Percentiles rank a stretch among this genome's conserved stretches.
Conservation (phyloP, 1,139 yeast species). For the Candida sp. region DNA sequence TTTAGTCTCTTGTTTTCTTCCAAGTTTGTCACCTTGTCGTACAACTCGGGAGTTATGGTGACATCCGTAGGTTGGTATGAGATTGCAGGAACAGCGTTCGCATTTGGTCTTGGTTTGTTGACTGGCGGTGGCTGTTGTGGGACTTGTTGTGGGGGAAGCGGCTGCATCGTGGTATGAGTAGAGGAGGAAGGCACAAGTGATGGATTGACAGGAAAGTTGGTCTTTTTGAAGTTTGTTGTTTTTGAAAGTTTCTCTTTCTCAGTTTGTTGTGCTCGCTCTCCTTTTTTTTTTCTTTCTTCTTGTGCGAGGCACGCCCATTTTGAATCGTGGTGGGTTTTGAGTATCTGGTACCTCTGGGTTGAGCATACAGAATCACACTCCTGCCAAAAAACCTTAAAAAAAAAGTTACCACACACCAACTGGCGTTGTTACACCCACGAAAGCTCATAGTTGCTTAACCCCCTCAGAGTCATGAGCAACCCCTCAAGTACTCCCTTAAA, state of each 20-base stretch:
- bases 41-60: conserved; percentile 63
- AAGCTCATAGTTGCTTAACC: too few relatives aligned
- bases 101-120: conserved; percentile 33
- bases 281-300: not conserved
- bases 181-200: not conserved
- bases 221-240: not conserved
- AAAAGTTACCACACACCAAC: too few relatives aligned
- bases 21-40: conserved; percentile 73
- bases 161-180: conserved; percentile 7
- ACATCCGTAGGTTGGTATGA: conserved; percentile 75
- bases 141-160: conserved; percentile 14
- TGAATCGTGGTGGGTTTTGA: not conserved
- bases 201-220: not conserved
- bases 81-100: conserved; percentile 43
- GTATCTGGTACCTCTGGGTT: too few relatives aligned
- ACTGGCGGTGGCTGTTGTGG: conserved; percentile 14
- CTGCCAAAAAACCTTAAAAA: too few relatives aligned
- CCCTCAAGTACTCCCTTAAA: not conserved
- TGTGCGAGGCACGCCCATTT: not conserved
- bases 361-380: too few relatives aligned
- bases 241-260: not conserved
- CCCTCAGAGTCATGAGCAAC: not conserved
- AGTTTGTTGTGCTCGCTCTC: not conserved
- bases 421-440: too few relatives aligned
- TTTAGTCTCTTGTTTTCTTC: conserved; percentile 68